These are phyloP conservation scores for Pyrenophora teres DNA, from an alignment of 2,329 filamentous ascomycete genomes.

Conservation along the genomic window DNA sequence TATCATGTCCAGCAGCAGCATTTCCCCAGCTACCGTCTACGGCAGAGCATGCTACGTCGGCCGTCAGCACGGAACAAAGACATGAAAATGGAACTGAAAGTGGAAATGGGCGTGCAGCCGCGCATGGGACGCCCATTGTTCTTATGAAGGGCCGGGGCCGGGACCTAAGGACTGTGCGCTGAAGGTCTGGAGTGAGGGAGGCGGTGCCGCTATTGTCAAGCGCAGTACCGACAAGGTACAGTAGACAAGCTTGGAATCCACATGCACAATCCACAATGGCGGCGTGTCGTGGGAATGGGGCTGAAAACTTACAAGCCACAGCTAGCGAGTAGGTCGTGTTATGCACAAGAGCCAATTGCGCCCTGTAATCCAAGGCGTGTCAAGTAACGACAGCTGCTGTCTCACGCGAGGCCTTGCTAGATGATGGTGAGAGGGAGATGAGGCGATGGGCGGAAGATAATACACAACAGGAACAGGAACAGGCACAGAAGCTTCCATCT, in stretches of 20 bases:
- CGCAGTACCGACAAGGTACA: slow-evolving; percentile 8
- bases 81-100: slow-evolving; percentile 4
- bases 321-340: slow-evolving; percentile 17
- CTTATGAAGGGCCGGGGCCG: slow-evolving; percentile 15
- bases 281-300: slow-evolving; percentile 2
- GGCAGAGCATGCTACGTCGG: slow-evolving; percentile 25
- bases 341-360: slow-evolving; percentile 21
- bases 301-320: slow-evolving; percentile 40
- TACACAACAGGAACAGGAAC: not conserved
- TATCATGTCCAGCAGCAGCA: slow-evolving; percentile 48
- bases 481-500: not conserved
- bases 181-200: slow-evolving; percentile 22
- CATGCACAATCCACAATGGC: too few species aligned
- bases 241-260: not conserved
- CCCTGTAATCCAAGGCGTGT: slow-evolving; percentile 1
- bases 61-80: slow-evolving; percentile 19
- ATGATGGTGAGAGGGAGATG: too few species aligned
- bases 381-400: slow-evolving; percentile 2
- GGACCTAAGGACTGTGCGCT: slow-evolving; percentile 27
- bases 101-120: not conserved
- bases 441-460: too few species aligned
- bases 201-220: slow-evolving; percentile 16
- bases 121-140: slow-evolving; percentile 21
- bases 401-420: not conserved
- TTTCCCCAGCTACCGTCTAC: slow-evolving; percentile 22